Evolutionary conservation across 2,329 filamentous ascomycete species (phyloP), one percentile per base, ranked within the genome.

Genomic region (Aureobasidium mangrovei): DNA sequence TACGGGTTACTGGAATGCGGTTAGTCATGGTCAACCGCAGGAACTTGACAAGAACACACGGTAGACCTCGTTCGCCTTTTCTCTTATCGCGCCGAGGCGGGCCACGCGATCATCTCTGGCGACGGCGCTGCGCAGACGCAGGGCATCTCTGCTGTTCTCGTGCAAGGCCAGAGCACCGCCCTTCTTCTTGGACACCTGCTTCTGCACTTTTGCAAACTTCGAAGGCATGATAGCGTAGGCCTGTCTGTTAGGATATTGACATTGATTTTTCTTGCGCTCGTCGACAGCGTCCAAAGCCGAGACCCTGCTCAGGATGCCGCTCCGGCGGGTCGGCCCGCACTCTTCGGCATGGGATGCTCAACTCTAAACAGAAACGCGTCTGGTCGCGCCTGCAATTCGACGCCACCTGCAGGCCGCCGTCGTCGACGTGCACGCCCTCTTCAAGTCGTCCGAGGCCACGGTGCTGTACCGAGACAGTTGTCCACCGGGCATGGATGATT

Each of bases 101-200:
- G 82, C 82, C 35, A 98, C 77, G 66, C 88, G 88, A 63, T 93
- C 85, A 64, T 96, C 91, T 69, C 93, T 80, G 59, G 84, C 79
- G 58, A 82, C 81, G 24, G 93, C 93, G 63, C 84, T 81, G 67
- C 89, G 85, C 59, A 97, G 75, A 49, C 88, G 81, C 65, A 85
- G 81, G 3, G 90, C 87, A 74, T 97, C 88, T 61, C 93, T 80
- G 57, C 90, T 95, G 68, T 89, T 89, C 70, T 90, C 86, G 66
- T 97, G 91, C 26, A 97, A 77, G 9, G 85, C 78, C 31, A 84
- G 83, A 38, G 83, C 82, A 24, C 83, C 82, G 60, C 83, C 82
- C 61, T 86, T 83, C 79, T 95, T 96, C 75, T 95, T 95, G 33
- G 83, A 76, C 60, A 97, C 91, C 60, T 89, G 83, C 74, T 97